phyloP scores from a whole-genome alignment of 2,329 filamentous ascomycete species.

The Hypoxylon sp. region DNA sequence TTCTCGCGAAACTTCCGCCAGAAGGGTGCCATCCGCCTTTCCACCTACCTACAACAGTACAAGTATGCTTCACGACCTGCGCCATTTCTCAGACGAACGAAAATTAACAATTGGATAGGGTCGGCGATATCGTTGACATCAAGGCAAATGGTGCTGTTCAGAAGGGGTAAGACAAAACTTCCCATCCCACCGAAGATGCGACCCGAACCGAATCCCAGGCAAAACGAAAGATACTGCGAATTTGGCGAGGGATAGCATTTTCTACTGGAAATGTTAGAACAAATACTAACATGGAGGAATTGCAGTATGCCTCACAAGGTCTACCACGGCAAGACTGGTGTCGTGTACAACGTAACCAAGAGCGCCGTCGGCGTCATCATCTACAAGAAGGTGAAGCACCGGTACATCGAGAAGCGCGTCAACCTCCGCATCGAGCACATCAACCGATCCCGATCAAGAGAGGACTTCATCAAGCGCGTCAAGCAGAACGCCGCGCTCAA shows the following conservation, averaged over 20 bases:
- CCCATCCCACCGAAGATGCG: conserved; percentile 32
- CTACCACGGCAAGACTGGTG: conserved; percentile 89
- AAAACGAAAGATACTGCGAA: conserved; percentile 17
- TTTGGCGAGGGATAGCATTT: conserved; percentile 4
- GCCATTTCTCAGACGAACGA: conserved; percentile 27
- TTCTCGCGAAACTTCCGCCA: conserved; percentile 95
- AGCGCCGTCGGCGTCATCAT: conserved; percentile 97
- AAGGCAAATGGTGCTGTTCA: conserved; percentile 98
- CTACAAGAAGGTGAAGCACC: conserved; percentile 99
- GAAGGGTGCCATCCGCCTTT: conserved; percentile 92
- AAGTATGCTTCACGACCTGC: conserved; percentile 65
- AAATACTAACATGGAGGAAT: conserved; percentile 47
- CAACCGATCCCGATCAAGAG: conserved; percentile 89
- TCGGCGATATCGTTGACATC: conserved; percentile 99
- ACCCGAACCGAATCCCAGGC: conserved; percentile 21
- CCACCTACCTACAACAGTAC: conserved; percentile 95
- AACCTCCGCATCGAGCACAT: conserved; percentile 99
- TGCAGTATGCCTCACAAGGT: conserved; percentile 38
- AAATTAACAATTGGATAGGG: conserved; percentile 66
- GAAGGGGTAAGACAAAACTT: conserved; percentile 83
- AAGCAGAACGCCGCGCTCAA: conserved; percentile 95
- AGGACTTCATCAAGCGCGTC: conserved; percentile 95
- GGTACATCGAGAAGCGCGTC: conserved; percentile 99
- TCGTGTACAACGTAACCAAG: conserved; percentile 99
- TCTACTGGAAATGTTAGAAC: background rate